Conservation (phyloP, 768 basidiomycete genomes). For the Mycena haematopus region DNA sequence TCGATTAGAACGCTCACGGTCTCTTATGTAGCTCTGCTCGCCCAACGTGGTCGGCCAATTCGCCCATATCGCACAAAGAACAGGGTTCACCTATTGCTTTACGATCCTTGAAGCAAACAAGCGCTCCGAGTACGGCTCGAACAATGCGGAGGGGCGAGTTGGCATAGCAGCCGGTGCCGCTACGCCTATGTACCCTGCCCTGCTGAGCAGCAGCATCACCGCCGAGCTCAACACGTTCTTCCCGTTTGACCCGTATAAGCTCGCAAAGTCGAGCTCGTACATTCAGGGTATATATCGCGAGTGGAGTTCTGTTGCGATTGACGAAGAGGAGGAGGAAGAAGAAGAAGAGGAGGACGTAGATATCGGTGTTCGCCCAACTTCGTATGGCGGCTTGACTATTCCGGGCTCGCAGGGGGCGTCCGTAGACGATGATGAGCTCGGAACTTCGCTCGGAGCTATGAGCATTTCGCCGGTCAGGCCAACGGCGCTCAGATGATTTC, state of each 20-base stretch:
- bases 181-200: conserved; percentile 33
- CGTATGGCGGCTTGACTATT: conserved; percentile 11
- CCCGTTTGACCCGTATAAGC: conserved; percentile 96
- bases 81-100: conserved; percentile 93
- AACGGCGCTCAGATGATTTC: conserved; percentile 26
- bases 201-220: conserved; percentile 48
- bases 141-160: conserved; percentile 30
- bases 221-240: conserved; percentile 92
- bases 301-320: conserved; percentile 84
- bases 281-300: conserved; percentile 89
- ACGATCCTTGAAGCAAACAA: conserved; percentile 90
- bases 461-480: conserved; percentile 73
- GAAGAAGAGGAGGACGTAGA: conserved; percentile 5
- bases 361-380: background rate
- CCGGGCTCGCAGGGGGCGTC: conserved; percentile 8
- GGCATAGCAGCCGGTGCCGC: conserved; percentile 14
- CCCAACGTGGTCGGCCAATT: conserved; percentile 91
- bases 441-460: conserved; percentile 78
- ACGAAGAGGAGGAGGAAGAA: conserved; percentile 53
- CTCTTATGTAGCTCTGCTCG: conserved; percentile 74
- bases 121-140: conserved; percentile 59
- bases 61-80: conserved; percentile 88
- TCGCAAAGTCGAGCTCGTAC: conserved; percentile 77
- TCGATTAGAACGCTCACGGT: conserved; percentile 8
- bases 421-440: conserved; percentile 58